Evolutionary conservation across 371 early-diverging fungal species (phyloP).

Genomic region (Syncephalis plumigaleata): DNA sequence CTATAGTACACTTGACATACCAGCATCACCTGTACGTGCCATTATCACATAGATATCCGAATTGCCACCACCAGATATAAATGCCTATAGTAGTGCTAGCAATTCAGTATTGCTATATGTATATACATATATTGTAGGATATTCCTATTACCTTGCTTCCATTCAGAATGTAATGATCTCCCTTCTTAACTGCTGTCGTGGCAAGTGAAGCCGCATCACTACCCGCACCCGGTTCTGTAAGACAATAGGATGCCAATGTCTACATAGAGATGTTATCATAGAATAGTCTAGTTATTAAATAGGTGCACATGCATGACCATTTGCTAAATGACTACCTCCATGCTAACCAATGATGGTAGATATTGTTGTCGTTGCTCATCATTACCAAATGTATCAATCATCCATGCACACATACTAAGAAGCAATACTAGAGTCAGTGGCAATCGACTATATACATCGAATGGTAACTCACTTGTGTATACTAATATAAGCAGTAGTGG

Average conservation of each 20-base stretch:
- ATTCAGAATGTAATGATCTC: slow-evolving; percentile 52
- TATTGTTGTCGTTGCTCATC: slow-evolving; percentile 27
- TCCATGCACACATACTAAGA: slow-evolving; percentile 34
- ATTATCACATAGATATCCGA: slow-evolving; percentile 41
- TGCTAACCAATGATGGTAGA: slow-evolving; percentile 19
- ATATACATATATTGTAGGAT: not conserved
- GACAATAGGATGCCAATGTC: slow-evolving; percentile 33
- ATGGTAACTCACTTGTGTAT: slow-evolving; percentile 26
- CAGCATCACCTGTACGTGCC: slow-evolving; percentile 38
- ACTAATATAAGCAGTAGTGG: slow-evolving; percentile 36
- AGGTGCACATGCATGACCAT: not conserved
- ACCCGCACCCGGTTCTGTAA: slow-evolving; percentile 66
- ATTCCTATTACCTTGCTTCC: slow-evolving; percentile 35
- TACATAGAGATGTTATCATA: not conserved
- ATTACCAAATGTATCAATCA: slow-evolving; percentile 31
- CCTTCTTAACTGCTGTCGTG: slow-evolving; percentile 47
- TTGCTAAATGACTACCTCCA: slow-evolving; percentile 15
- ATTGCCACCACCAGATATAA: slow-evolving; percentile 39
- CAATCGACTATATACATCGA: too few relatives aligned
- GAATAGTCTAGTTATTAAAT: not conserved
- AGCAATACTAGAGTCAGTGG: not conserved
- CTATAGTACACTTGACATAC: not conserved
- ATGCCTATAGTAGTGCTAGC: slow-evolving; percentile 15
- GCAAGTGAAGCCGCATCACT: slow-evolving; percentile 51
- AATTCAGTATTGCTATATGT: not conserved